Percentiles rank a stretch among this genome's conserved stretches.
Evolutionary conservation across 805 yeast genomes (phyloP).

Genomic region (Candida suzukii): DNA sequence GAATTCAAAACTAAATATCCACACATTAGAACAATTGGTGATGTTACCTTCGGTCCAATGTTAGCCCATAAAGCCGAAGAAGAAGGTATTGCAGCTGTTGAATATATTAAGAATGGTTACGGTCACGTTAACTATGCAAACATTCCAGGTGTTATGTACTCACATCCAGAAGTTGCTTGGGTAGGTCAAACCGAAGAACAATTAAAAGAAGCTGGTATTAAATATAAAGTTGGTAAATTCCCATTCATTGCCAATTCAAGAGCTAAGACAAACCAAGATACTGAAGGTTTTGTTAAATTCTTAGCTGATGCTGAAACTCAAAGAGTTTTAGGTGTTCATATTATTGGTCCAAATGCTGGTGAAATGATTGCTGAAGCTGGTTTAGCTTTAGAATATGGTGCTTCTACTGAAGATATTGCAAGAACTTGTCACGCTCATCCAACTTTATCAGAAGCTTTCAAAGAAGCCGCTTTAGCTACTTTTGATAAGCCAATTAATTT

Average conservation of each 20-base stretch:
- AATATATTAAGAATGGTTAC: conserved; percentile 84
- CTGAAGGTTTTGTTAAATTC: conserved; percentile 96
- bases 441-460: conserved; percentile 94
- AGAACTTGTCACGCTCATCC: conserved; percentile 99
- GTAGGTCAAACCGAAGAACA: conserved; percentile 95
- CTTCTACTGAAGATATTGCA: conserved; percentile 94
- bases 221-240: conserved; percentile 94
- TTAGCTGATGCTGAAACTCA: conserved; percentile 96
- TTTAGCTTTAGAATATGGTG: conserved; percentile 97
- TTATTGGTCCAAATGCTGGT: conserved; percentile 97
- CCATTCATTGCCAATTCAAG: conserved; percentile 98
- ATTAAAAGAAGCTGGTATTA: conserved; percentile 85
- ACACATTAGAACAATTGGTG: conserved; percentile 97
- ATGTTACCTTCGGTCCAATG: conserved; percentile 98
- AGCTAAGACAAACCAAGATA: conserved; percentile 96
- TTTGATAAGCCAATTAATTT: conserved; percentile 89
- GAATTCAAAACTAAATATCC: conserved; percentile 88
- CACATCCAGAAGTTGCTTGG: conserved; percentile 99
- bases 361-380: conserved; percentile 99
- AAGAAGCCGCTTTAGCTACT: conserved; percentile 94
- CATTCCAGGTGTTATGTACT: conserved; percentile 98
- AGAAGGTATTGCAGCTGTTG: conserved; percentile 98
- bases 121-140: conserved; percentile 98
- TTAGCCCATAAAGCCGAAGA: conserved; percentile 99
- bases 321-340: conserved; percentile 93